A percentile compares a stretch with the other conserved stretches of the same genome.
Evolutionary conservation across 805 yeast genomes (phyloP).

Genomic region (Helenozyma baotianmanensis): DNA sequence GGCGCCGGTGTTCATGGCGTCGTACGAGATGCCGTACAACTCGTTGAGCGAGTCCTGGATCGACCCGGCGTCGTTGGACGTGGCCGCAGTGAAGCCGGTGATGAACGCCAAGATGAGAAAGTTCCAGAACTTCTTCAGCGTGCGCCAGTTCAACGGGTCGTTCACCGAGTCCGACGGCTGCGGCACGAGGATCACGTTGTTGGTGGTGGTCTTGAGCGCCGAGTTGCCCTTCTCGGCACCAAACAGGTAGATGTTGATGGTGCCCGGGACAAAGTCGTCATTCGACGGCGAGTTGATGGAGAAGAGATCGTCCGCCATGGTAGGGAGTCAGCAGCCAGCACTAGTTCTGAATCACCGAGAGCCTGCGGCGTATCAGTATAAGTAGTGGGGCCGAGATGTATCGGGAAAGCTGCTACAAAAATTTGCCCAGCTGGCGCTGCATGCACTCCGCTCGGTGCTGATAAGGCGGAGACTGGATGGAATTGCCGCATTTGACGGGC

Average conservation of each 20-base stretch:
- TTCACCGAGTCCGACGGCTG: constrained; percentile 48
- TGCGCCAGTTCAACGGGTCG: constrained; percentile 46
- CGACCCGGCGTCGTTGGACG: constrained; percentile 71
- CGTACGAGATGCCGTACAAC: constrained; percentile 59
- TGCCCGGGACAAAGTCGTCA: constrained; percentile 17
- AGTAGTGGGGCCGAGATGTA: background rate
- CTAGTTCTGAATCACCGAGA: background rate
- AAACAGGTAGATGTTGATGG: constrained; percentile 13
- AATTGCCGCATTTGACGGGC: too few relatives aligned
- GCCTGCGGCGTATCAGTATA: constrained; percentile 1
- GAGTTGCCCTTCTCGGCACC: constrained; percentile 11
- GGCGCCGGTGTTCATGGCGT: constrained; percentile 73
- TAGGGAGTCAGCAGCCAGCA: background rate
- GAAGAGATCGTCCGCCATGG: constrained; percentile 4
- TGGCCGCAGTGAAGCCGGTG: constrained; percentile 67
- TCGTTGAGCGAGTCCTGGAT: constrained; percentile 63
- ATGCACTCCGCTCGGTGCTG: too few relatives aligned
- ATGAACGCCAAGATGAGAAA: constrained; percentile 44
- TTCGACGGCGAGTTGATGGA: constrained; percentile 11
- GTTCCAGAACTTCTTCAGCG: constrained; percentile 32
- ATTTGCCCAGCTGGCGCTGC: too few relatives aligned
- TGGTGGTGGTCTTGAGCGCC: constrained; percentile 14
- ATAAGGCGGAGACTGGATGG: too few relatives aligned
- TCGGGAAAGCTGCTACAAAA: too few relatives aligned
- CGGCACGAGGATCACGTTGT: constrained; percentile 39